Conservation (phyloP, 139 green algal genomes). For the Bryopsis sp. region DNA sequence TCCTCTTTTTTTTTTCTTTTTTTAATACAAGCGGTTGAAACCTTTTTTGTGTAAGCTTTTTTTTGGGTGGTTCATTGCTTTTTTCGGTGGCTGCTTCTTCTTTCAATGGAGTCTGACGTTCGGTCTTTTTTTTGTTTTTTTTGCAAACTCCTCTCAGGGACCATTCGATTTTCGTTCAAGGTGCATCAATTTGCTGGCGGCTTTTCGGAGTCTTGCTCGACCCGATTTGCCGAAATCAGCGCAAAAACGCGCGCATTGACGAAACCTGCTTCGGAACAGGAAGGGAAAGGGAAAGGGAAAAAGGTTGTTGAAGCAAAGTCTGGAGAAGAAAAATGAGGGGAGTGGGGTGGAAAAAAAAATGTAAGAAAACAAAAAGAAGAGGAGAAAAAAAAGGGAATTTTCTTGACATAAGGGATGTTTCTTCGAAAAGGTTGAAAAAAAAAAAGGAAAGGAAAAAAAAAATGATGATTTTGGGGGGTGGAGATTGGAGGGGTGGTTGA, state of each 20-base stretch:
- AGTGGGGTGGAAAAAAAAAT: too few species aligned
- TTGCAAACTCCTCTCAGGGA: not conserved
- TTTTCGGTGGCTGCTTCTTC: not conserved
- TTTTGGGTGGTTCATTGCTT: not conserved
- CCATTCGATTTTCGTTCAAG: conserved; percentile 19
- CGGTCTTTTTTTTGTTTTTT: not conserved
- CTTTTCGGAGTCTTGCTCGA: conserved; percentile 12
- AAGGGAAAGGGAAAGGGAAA: too few species aligned
- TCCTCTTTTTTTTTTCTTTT: not conserved
- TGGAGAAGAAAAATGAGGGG: too few species aligned
- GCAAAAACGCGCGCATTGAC: conserved; percentile 12
- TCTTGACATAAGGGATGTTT: too few species aligned
- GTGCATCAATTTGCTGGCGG: conserved; percentile 17
- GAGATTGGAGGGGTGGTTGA: too few species aligned
- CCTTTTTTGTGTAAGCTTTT: not conserved
- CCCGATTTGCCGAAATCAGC: conserved; percentile 10
- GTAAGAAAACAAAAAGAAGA: too few species aligned
- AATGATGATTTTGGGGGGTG: too few species aligned
- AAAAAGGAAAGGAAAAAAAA: too few species aligned
- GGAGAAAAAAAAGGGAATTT: too few species aligned
- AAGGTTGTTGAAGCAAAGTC: too few species aligned
- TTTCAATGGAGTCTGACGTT: not conserved
- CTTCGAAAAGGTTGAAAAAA: too few species aligned
- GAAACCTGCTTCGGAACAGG: too few species aligned
- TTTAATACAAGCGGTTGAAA: not conserved